Evolutionary conservation across 2,329 filamentous ascomycete species (phyloP), one percentile per base, ranked within the genome.

Genomic region (Fusarium irregulare): DNA sequence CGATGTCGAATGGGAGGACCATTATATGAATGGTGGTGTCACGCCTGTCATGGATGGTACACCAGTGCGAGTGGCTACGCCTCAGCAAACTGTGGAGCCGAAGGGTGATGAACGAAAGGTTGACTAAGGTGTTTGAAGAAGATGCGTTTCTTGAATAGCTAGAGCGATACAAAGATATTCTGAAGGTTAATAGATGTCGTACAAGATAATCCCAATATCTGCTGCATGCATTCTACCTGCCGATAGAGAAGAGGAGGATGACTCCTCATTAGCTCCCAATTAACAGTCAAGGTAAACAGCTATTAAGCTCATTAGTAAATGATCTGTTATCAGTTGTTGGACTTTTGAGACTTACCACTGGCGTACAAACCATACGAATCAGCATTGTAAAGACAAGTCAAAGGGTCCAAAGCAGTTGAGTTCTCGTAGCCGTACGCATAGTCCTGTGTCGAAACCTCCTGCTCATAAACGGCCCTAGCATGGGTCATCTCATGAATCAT

Each of bases 1-100:
- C 4, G 77, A 78, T 12, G 68, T 74, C 10, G 71, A 75, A 7
- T 75, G 72, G 72, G 66, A 75, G 41, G 70, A 73, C 7, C 55
- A 71, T 11, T 63, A 71, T 12, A 60, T 53, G 44, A 70, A 69
- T 1, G 73, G 62, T 1, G 68, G 63, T 7, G 56, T 57, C 8
- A 62, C 73, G 10, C 69, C 66, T 16, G 42, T 66, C 5, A 74
- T 63, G 4, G 71, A 75, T 1, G 73, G 73, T 1, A 45, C 68
- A 13, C 50, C 63, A 0, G 47, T 64, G 4, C 47, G 66, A 7
- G 66, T 46, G 9, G 49, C 37, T 11, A 66, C 71, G 0, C 44
- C 70, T 4, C 63, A 62, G 34, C 48, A 57, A 14, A 28, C 42
- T 4, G 42, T 42, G 3, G 59, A 66, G 3, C 53, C 60, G 12